Conservation (phyloP, 208 protist species). For the Chromosphaera perkinsii region DNA sequence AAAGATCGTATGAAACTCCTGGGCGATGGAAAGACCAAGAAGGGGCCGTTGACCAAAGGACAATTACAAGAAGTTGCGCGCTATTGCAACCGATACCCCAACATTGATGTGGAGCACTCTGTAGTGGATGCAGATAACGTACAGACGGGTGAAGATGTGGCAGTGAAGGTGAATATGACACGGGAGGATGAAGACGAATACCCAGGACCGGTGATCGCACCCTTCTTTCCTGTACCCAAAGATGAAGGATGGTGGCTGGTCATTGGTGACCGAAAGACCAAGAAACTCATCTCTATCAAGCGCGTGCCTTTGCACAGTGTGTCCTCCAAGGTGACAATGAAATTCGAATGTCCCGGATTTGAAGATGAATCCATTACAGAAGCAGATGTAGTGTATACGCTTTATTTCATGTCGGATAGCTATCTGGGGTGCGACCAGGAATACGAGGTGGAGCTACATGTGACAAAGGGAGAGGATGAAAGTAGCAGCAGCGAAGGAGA, state of each 20-base stretch:
- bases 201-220: slow-evolving; percentile 42
- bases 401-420: slow-evolving; percentile 82
- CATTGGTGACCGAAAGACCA: slow-evolving; percentile 65
- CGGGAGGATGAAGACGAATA: slow-evolving; percentile 40
- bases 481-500: no score
- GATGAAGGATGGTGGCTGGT: slow-evolving; percentile 81
- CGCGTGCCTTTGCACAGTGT: slow-evolving; percentile 55
- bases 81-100: slow-evolving; percentile 71
- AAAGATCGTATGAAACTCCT: slow-evolving; percentile 53
- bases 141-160: not conserved
- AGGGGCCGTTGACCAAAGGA: slow-evolving; percentile 21
- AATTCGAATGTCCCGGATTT: slow-evolving; percentile 73
- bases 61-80: slow-evolving; percentile 61
- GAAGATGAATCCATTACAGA: slow-evolving; percentile 33
- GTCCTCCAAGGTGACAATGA: slow-evolving; percentile 55
- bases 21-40: no score
- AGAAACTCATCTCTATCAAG: slow-evolving; percentile 67
- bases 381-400: no score
- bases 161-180: slow-evolving; percentile 34
- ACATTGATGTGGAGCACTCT: slow-evolving; percentile 62
- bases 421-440: slow-evolving; percentile 77
- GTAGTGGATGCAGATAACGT: slow-evolving; percentile 34
- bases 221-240: slow-evolving; percentile 57
- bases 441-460: slow-evolving; percentile 21
- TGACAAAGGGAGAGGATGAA: not conserved